These are phyloP conservation scores for Pholiota microspora DNA, from an alignment of 768 basidiomycete species.

Conservation along the genomic window DNA sequence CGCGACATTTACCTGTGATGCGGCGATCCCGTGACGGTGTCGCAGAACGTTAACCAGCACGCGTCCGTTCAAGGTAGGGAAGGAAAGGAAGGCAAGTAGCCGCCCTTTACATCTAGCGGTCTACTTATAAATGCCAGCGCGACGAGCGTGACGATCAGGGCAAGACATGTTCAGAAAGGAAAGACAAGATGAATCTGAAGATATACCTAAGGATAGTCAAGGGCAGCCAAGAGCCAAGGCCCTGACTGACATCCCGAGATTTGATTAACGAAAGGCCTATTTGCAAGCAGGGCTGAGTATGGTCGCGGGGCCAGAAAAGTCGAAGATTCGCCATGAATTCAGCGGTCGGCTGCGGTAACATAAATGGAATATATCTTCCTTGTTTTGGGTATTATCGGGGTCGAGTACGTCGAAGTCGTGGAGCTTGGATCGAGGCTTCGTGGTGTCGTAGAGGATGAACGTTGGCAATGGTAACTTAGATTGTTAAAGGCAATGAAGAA, in stretches of 20 bases:
- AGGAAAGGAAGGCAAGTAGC: not conserved
- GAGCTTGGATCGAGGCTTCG: not conserved
- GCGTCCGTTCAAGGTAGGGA: too few relatives aligned
- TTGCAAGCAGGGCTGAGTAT: slow-evolving; percentile 6
- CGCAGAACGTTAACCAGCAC: not conserved
- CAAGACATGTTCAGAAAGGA: not conserved
- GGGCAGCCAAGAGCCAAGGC: not conserved
- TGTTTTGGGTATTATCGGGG: not conserved
- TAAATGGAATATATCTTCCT: not conserved
- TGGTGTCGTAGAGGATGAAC: too few relatives aligned
- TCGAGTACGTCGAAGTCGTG: not conserved
- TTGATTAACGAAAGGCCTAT: slow-evolving; percentile 2
- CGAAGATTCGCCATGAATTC: not conserved
- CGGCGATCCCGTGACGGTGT: not conserved
- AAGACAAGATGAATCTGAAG: not conserved
- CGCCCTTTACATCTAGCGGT: not conserved
- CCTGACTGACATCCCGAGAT: not conserved
- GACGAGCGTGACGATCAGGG: not conserved
- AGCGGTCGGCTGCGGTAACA: not conserved
- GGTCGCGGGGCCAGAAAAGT: not conserved
- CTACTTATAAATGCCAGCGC: not conserved
- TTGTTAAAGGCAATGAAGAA: not conserved
- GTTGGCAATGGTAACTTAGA: too few relatives aligned
- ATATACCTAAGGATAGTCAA: not conserved
- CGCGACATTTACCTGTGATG: not conserved